Evolutionary conservation across 352 stramenopile genomes (phyloP).

Genomic region (Thraustochytrium striatum): DNA sequence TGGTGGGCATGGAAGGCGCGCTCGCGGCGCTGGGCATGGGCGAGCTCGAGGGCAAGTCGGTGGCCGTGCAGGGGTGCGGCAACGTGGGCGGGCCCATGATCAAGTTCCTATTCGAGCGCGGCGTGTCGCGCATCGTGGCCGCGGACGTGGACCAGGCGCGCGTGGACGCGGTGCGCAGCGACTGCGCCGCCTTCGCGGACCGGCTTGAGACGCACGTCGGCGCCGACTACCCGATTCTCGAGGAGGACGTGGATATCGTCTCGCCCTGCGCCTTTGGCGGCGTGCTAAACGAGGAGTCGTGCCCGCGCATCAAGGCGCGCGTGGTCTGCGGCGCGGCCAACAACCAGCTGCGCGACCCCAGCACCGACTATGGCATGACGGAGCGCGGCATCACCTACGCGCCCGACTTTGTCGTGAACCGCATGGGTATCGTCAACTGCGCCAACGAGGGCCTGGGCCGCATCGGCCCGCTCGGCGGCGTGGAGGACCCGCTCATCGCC

Average conservation of each 20-base stretch:
- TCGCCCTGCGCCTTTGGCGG: constrained; percentile 21
- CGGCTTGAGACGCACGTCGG: neutral
- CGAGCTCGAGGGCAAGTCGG: neutral
- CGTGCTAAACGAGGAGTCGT: neutral
- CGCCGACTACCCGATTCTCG: neutral
- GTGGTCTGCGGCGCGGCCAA: constrained; percentile 29
- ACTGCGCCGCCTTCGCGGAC: neutral
- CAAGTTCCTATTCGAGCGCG: neutral
- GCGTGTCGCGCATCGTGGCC: neutral
- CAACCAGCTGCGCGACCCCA: constrained; percentile 14
- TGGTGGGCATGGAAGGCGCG: neutral
- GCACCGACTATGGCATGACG: constrained; percentile 10
- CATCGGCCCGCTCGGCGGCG: neutral
- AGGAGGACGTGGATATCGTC: neutral
- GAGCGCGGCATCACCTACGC: neutral
- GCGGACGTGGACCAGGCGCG: neutral
- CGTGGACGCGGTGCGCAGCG: neutral
- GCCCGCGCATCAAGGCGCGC: neutral
- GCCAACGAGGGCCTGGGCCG: constrained; percentile 11
- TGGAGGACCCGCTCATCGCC: neutral
- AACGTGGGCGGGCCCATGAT: constrained; percentile 8
- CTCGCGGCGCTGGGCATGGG: constrained; percentile 2
- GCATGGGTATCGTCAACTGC: constrained; percentile 38
- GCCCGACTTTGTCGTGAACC: constrained; percentile 30
- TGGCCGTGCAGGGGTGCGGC: constrained; percentile 8